phyloP scores from a whole-genome alignment of 2,329 filamentous ascomycete genomes.

The Beauveria pseudobassiana region DNA sequence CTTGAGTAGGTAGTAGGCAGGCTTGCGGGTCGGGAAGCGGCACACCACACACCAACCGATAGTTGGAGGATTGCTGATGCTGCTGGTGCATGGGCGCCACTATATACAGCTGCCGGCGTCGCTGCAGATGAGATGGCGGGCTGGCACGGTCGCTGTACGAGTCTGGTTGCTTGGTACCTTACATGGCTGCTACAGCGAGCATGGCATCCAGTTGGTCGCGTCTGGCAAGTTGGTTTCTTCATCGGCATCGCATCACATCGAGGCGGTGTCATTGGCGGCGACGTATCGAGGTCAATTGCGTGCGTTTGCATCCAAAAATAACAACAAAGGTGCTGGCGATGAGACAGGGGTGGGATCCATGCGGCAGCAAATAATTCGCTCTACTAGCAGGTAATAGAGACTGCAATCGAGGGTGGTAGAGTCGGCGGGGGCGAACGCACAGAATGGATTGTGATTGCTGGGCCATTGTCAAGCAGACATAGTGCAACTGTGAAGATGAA shows the following conservation, averaged over 20 bases:
- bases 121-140: slow-evolving; percentile 8
- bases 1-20: background rate
- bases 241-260: background rate
- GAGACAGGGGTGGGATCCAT: background rate
- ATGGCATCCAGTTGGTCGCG: background rate
- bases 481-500: background rate
- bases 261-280: background rate
- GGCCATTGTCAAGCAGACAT: background rate
- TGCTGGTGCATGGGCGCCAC: background rate
- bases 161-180: background rate
- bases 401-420: background rate
- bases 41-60: background rate
- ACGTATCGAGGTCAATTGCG: background rate
- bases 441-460: background rate
- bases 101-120: background rate
- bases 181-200: background rate
- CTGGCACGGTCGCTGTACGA: background rate
- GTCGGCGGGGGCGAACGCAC: background rate
- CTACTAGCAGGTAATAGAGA: background rate
- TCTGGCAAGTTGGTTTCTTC: background rate
- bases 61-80: background rate
- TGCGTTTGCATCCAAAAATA: slow-evolving; percentile 7
- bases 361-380: background rate
- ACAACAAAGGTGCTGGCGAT: background rate
- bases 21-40: background rate